Conservation (phyloP, 164 flowering plant species). For the Tetracentron sinense region DNA sequence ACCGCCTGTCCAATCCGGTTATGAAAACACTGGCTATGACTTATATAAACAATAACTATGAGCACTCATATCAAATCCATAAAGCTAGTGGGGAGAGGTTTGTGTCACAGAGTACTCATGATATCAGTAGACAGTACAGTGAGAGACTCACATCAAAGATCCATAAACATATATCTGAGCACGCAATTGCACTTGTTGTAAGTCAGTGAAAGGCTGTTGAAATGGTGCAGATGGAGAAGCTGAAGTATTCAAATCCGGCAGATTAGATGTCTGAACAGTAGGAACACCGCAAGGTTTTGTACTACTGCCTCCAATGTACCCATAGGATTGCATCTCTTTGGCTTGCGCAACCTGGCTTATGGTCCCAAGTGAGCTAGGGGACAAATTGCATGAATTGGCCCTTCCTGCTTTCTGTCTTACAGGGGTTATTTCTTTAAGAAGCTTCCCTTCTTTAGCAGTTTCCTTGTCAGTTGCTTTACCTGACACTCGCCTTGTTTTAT, state of each 20-base stretch:
- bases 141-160: conserved; percentile 79
- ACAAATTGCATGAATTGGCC: conserved; percentile 24
- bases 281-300: conserved; percentile 34
- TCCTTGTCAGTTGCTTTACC: conserved; percentile 41
- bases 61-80: too few relatives aligned
- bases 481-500: conserved; percentile 42
- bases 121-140: too few relatives aligned
- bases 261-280: conserved; percentile 38
- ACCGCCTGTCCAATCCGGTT: too few relatives aligned
- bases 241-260: conserved; percentile 66
- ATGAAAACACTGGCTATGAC: too few relatives aligned
- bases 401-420: conserved; percentile 28
- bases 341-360: conserved; percentile 30
- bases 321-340: conserved; percentile 31
- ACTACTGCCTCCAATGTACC: conserved; percentile 27
- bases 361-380: conserved; percentile 29
- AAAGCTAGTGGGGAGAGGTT: too few relatives aligned
- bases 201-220: conserved; percentile 79
- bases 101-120: too few relatives aligned
- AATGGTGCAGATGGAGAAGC: conserved; percentile 38
- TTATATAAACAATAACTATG: too few relatives aligned
- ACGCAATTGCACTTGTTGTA: conserved; percentile 95
- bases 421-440: conserved; percentile 33
- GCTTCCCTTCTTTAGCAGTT: conserved; percentile 39
- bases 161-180: conserved; percentile 99